Evolutionary conservation across 177 flowering plant species (phyloP).

Genomic region (Telopea speciosissima): DNA sequence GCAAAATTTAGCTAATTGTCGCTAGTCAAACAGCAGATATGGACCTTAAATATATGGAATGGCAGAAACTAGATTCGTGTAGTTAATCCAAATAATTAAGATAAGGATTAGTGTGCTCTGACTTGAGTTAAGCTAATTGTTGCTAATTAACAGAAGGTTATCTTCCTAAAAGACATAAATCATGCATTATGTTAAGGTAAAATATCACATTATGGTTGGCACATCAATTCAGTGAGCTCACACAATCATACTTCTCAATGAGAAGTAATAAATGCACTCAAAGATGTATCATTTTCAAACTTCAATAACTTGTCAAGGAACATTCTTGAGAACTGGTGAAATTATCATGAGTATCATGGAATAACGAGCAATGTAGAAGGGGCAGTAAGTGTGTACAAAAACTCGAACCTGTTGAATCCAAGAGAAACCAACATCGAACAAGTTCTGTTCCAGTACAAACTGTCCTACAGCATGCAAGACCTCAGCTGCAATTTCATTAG

Average conservation of each 20-base stretch:
- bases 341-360: neutral
- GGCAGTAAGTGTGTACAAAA: neutral
- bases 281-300: neutral
- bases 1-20: neutral
- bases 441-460: constrained; percentile 68
- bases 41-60: too few species aligned
- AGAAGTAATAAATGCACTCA: neutral
- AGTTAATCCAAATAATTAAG: too few species aligned
- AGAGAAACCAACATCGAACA: constrained; percentile 64
- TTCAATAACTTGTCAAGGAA: neutral
- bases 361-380: neutral
- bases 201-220: too few species aligned
- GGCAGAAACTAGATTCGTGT: too few species aligned
- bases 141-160: too few species aligned
- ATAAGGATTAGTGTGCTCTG: too few species aligned
- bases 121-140: too few species aligned
- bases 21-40: neutral
- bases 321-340: neutral
- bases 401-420: constrained; percentile 89
- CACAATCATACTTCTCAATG: too few species aligned
- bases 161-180: too few species aligned
- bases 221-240: too few species aligned
- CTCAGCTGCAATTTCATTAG: constrained; percentile 67
- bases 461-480: constrained; percentile 64
- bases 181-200: too few species aligned